These are phyloP conservation scores for Geotrichum ghanense DNA, from an alignment of 805 yeast genomes.

Conservation along the genomic window DNA sequence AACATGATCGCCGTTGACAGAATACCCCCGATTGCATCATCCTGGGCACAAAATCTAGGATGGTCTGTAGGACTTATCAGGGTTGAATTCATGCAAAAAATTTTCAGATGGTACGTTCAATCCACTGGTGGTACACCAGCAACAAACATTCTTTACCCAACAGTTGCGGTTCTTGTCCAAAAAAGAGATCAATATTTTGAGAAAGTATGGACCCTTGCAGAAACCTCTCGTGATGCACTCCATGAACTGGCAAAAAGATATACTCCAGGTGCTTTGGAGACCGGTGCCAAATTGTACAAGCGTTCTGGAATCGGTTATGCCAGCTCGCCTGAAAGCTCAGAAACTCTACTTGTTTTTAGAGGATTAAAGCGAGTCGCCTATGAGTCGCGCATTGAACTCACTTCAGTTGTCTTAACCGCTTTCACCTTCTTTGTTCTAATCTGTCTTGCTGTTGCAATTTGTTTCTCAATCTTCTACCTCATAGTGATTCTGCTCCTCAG, in stretches of 20 bases:
- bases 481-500: conserved; percentile 22
- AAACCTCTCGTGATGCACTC: not conserved
- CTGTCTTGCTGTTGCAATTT: conserved; percentile 57
- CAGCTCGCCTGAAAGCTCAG: conserved; percentile 13
- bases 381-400: conserved; percentile 65
- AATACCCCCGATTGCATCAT: conserved; percentile 83
- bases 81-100: conserved; percentile 69
- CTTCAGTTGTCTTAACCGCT: conserved; percentile 76
- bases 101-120: conserved; percentile 90
- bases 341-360: conserved; percentile 52
- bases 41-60: conserved; percentile 86
- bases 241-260: conserved; percentile 1
- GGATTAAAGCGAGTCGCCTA: conserved; percentile 82
- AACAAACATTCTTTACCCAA: conserved; percentile 43
- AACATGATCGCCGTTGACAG: conserved; percentile 76
- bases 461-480: conserved; percentile 45
- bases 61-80: conserved; percentile 93
- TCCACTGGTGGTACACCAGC: conserved; percentile 84
- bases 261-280: conserved; percentile 3
- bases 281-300: conserved; percentile 12
- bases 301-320: conserved; percentile 20
- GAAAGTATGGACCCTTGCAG: not conserved
- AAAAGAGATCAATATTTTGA: conserved; percentile 27
- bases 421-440: conserved; percentile 74
- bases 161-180: conserved; percentile 66